Evolutionary conservation across 2,329 filamentous ascomycete genomes (phyloP), one percentile per base, ranked within the genome.

Genomic region (Scedosporium apiospermum): DNA sequence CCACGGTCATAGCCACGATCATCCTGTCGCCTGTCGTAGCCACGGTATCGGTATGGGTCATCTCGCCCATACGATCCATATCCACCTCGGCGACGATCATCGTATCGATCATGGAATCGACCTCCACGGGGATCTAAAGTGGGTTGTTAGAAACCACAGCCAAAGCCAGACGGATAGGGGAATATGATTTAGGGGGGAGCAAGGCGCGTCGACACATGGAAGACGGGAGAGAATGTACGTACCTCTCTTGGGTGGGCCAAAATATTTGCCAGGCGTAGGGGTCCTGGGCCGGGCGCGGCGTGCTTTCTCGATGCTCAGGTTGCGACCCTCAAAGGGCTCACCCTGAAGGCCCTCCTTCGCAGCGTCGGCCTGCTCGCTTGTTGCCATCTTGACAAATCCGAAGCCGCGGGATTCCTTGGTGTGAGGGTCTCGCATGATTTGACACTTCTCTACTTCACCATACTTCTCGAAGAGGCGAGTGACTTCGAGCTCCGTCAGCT

Each of bases 341-440:
- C 93, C 93, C 76, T 98, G 93, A 38, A 99, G 84, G 62, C 90
- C 93, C 72, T 98, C 95, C 81, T 95, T 96, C 69, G 95, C 95
- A 68, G 95, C 93, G 76, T 99, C 95, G 67, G 95, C 95, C 77
- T 96, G 90, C 63, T 98, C 93, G 58, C 91, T 86, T 64, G 91
- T 96, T 65, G 92, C 87, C 93, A 99, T 98, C 82, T 99, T 98
- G 75, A 99, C 95, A 80, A 99, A 99, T 63, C 95, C 95, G 68
- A 99, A 99, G 68, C 95, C 95, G 77, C 95, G 95, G 69, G 93
- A 98, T 78, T 99, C 95, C 79, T 96, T 96, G 72, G 91, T 96
- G 77, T 99, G 95, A 65, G 95, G 95, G 73, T 99, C 95, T 72
- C 93, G 87, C 95, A 99, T 99, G 80, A 99, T 99, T 76, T 97